Evolutionary conservation across 2,329 filamentous ascomycete species (phyloP), one percentile per base, ranked within the genome.

Genomic region (Paraphaeosphaeria sporulosa): DNA sequence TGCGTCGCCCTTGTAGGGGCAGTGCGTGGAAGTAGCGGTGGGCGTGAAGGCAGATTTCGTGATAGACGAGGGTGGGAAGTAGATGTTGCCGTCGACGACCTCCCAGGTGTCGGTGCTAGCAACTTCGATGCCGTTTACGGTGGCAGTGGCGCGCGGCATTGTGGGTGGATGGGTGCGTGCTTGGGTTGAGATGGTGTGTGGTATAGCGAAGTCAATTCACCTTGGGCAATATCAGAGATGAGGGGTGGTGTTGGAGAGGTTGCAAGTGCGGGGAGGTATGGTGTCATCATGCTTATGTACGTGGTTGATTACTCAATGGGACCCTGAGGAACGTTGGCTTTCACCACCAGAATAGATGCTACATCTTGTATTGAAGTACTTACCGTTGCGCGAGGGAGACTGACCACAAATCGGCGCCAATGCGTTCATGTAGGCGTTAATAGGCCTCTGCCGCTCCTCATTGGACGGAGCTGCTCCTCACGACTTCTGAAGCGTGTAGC

Each of bases 1-100:
- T 4, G 86, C 85, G 32, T 82, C 78, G 2, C 86, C 86, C 70
- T 87, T 88, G 84, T 85, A 87, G 0, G 81, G 80, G 58, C 85
- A 88, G 51, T 78, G 73, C 0, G 85, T 86, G 44, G 76, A 78
- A 12, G 81, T 79, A 15, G 79, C 74, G 7, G 84, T 84, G 19
- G 78, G 73, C 43, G 70, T 74, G 62, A 87, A 81, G 63, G 78
- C 64, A 1, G 71, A 77, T 57, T 82, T 76, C 36, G 78, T 72
- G 61, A 82, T 78, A 61, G 86, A 71, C 8, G 81, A 73, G 21
- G 27, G 43, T 21, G 38, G 51, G 43, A 36, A 55, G 70, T 87
- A 87, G 61, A 87, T 80, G 72, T 87, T 87, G 27, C 85, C 85
- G 65, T 88, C 86, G 36, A 87, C 84, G 30, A 82, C 79, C 66